A percentile compares a stretch with the other conserved stretches of the same genome.
phyloP scores from a whole-genome alignment of 345 rosid genomes.

The Mallotus nudiflorus region DNA sequence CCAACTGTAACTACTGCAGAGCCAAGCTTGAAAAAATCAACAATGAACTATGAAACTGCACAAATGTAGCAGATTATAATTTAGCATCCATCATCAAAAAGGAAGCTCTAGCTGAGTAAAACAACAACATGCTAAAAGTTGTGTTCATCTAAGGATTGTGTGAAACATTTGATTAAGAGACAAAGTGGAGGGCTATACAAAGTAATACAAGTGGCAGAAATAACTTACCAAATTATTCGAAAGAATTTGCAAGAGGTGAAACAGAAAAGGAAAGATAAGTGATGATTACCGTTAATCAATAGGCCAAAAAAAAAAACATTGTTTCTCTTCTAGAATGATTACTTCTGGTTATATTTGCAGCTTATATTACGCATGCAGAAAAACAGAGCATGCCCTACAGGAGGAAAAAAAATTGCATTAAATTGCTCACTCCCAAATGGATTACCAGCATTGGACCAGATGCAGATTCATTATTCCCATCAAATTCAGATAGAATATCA shows the following conservation, averaged over 20 bases:
- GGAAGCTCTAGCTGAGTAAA: not conserved
- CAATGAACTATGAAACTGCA: not conserved
- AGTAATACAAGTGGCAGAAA: not conserved
- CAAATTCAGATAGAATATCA: constrained; percentile 94
- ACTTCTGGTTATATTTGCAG: not conserved
- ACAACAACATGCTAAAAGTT: not conserved
- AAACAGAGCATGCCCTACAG: not conserved
- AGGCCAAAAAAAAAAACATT: too few species aligned
- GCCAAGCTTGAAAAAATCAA: not conserved
- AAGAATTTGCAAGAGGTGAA: not conserved
- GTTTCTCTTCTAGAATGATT: not conserved
- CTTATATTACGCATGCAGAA: constrained; percentile 3
- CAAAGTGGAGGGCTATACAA: not conserved
- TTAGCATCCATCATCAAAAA: not conserved
- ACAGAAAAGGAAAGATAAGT: not conserved
- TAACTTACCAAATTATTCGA: not conserved
- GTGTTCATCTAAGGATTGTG: not conserved
- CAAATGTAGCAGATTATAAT: not conserved
- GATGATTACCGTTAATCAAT: not conserved
- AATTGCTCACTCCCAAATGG: constrained; percentile 18
- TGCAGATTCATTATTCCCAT: constrained; percentile 75
- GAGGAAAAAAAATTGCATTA: not conserved
- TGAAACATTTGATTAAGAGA: not conserved
- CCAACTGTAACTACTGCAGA: not conserved
- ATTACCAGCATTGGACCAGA: constrained; percentile 97